A percentile compares a stretch with the other conserved stretches of the same genome.
Conservation (phyloP, 1,139 yeast species). For the Candida pseudocylindracea region DNA sequence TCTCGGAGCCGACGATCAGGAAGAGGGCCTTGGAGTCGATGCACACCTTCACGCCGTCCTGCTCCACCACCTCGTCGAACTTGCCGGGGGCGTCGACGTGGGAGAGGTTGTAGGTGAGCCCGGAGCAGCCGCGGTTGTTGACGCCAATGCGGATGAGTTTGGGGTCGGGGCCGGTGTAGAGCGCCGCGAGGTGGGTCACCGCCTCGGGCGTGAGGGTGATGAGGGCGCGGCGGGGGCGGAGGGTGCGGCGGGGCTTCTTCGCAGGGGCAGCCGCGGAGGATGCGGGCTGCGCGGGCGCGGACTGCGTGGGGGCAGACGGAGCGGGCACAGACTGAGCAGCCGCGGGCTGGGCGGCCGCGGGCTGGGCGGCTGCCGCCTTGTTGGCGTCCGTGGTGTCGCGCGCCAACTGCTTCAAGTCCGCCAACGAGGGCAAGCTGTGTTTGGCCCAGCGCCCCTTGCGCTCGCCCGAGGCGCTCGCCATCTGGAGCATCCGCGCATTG, state of each 20-base stretch:
- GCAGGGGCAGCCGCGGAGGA: conserved; percentile 2
- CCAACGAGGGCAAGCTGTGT: no score
- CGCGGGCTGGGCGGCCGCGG: no score
- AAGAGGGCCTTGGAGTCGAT: conserved; percentile 92
- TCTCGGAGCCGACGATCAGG: conserved; percentile 87
- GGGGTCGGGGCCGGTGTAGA: conserved; percentile 67
- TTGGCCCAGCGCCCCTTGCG: no score
- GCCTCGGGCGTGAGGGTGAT: conserved; percentile 64
- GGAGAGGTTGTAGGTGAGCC: conserved; percentile 75
- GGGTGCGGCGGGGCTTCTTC: conserved; percentile 36
- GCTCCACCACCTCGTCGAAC: conserved; percentile 82
- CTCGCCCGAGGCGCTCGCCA: no score
- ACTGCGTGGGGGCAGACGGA: no score
- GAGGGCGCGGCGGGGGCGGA: conserved; percentile 76
- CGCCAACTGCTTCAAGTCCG: no score
- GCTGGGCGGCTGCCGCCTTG: no score
- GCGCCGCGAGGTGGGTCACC: conserved; percentile 37
- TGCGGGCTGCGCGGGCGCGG: conserved; percentile 2
- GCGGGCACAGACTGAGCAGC: no score
- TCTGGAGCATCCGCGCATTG: no score
- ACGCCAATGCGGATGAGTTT: conserved; percentile 83
- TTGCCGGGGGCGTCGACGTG: conserved; percentile 80
- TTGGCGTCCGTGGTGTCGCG: no score
- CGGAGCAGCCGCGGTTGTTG: conserved; percentile 92
- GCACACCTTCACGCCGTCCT: conserved; percentile 81